phyloP scores from a whole-genome alignment of 768 basidiomycete species.

The Tulasnella calospora region DNA sequence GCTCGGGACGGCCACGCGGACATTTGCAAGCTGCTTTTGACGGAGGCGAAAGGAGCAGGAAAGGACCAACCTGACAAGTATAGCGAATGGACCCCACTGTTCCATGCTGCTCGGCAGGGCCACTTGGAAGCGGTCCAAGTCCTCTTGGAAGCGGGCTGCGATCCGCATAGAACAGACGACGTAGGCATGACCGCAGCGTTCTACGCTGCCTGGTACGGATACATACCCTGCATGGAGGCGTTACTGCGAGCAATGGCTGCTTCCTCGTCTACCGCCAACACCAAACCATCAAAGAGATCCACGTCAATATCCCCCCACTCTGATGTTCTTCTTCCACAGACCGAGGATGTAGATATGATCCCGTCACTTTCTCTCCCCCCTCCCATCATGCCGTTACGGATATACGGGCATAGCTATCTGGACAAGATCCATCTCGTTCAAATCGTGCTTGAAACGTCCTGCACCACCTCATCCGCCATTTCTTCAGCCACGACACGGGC shows the following conservation, averaged over 20 bases:
- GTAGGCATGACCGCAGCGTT: constrained; percentile 78
- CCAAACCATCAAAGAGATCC: constrained; percentile 30
- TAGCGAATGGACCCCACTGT: constrained; percentile 96
- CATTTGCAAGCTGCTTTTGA: constrained; percentile 73
- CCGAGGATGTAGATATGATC: constrained; percentile 74
- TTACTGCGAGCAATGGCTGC: constrained; percentile 48
- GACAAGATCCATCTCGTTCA: constrained; percentile 83
- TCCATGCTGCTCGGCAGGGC: constrained; percentile 89
- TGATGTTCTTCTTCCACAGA: not conserved
- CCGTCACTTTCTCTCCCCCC: constrained; percentile 93
- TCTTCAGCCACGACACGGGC: constrained; percentile 40
- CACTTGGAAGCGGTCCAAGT: constrained; percentile 65
- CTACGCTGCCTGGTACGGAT: constrained; percentile 96
- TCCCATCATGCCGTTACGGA: constrained; percentile 95
- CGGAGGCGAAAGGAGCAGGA: constrained; percentile 48
- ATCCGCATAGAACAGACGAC: constrained; percentile 76
- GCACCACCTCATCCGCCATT: constrained; percentile 41
- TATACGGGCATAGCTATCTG: constrained; percentile 95
- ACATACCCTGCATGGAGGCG: constrained; percentile 59
- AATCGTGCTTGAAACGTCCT: constrained; percentile 68
- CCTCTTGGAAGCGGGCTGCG: constrained; percentile 74
- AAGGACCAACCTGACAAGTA: constrained; percentile 93
- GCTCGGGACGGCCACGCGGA: constrained; percentile 85
- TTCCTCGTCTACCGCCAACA: constrained; percentile 33
- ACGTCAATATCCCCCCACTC: constrained; percentile 28